Percentiles rank a stretch among this genome's conserved stretches.
These are phyloP conservation scores for Tylopilus sp. DNA, from an alignment of 1,284 basidiomycete species.

Conservation along the genomic window DNA sequence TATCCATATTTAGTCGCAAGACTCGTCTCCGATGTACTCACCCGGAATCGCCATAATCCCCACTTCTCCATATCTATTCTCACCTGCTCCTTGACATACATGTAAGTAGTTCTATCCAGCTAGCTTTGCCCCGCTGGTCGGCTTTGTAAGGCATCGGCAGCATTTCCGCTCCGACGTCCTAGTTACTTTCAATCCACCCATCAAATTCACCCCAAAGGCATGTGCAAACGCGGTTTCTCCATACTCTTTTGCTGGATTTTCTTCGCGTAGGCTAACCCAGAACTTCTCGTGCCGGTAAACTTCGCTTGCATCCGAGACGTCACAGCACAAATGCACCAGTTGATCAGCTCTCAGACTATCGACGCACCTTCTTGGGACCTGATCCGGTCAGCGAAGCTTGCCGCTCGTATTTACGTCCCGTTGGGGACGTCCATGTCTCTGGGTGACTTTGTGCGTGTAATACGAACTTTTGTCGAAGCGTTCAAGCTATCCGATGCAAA, in stretches of 20 bases:
- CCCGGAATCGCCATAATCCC: constrained; percentile 62
- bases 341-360: constrained; percentile 72
- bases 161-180: constrained; percentile 84
- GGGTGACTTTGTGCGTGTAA: constrained; percentile 77
- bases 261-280: constrained; percentile 54
- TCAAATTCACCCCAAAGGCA: constrained; percentile 64
- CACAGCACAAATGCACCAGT: constrained; percentile 60
- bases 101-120: constrained; percentile 40
- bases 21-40: constrained; percentile 72
- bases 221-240: neutral
- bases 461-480: constrained; percentile 66
- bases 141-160: constrained; percentile 47
- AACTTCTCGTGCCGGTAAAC: constrained; percentile 65
- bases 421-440: constrained; percentile 77
- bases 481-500: constrained; percentile 51
- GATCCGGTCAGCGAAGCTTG: constrained; percentile 69
- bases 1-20: constrained; percentile 56
- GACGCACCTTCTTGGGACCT: constrained; percentile 81
- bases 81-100: constrained; percentile 81
- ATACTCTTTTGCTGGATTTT: neutral
- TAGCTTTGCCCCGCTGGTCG: neutral
- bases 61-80: constrained; percentile 70
- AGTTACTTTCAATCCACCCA: constrained; percentile 76
- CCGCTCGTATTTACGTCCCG: constrained; percentile 76
- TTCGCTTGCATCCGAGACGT: constrained; percentile 56